Evolutionary conservation across 2,329 filamentous ascomycete genomes (phyloP).

Genomic region (Aspergillus sp.): DNA sequence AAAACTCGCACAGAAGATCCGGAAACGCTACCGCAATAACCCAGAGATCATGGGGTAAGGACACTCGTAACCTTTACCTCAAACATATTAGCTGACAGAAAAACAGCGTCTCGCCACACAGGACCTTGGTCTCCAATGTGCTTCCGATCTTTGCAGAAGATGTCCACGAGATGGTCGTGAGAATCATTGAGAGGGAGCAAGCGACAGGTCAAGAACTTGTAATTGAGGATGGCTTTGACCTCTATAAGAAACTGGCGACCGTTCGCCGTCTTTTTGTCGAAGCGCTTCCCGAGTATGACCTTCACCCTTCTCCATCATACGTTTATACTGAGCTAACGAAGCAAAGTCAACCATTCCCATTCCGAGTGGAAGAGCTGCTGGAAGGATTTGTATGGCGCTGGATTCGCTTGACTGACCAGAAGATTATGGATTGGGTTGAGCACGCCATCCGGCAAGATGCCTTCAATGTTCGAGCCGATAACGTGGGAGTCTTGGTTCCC

Average conservation of each 20-base stretch:
- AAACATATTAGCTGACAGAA: slow-evolving; percentile 30
- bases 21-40: slow-evolving; percentile 86
- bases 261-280: slow-evolving; percentile 78
- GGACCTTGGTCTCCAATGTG: slow-evolving; percentile 75
- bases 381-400: slow-evolving; percentile 95
- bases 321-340: slow-evolving; percentile 14
- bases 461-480: slow-evolving; percentile 71
- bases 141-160: slow-evolving; percentile 90
- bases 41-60: slow-evolving; percentile 76
- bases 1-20: slow-evolving; percentile 80
- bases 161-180: slow-evolving; percentile 76
- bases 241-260: slow-evolving; percentile 84
- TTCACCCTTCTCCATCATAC: neutral
- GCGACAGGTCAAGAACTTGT: slow-evolving; percentile 71
- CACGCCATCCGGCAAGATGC: slow-evolving; percentile 86
- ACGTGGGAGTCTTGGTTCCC: slow-evolving; percentile 60
- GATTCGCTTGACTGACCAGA: slow-evolving; percentile 77
- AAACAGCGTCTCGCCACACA: slow-evolving; percentile 55
- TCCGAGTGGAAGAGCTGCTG: slow-evolving; percentile 80
- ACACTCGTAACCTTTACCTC: slow-evolving; percentile 14
- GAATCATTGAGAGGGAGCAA: slow-evolving; percentile 72
- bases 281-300: slow-evolving; percentile 60
- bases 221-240: slow-evolving; percentile 87
- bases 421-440: slow-evolving; percentile 79
- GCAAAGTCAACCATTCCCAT: slow-evolving; percentile 65